phyloP scores from a whole-genome alignment of 73 alveolate genomes.

The Paramecium bursaria region DNA sequence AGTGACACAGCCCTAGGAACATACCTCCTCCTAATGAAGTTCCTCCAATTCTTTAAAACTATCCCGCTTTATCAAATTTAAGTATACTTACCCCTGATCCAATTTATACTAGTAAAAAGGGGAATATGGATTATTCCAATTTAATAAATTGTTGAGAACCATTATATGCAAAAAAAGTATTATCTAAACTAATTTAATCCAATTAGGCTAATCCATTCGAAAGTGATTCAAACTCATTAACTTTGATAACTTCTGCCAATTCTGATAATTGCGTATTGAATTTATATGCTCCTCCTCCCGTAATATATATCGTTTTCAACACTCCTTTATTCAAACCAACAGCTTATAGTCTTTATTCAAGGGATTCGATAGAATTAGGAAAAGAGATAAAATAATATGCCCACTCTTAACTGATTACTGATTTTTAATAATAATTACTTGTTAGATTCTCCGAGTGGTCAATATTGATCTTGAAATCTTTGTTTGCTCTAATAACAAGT shows the following conservation, averaged over 20 bases:
- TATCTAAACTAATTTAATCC: slow-evolving; percentile 9
- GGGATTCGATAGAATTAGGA: not conserved
- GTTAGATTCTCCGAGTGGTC: slow-evolving; percentile 23
- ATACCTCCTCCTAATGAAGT: slow-evolving; percentile 70
- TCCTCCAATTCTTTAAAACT: slow-evolving; percentile 58
- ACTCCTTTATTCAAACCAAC: slow-evolving; percentile 18
- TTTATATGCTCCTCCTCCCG: slow-evolving; percentile 71
- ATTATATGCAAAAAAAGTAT: slow-evolving; percentile 46
- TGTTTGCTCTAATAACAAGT: slow-evolving; percentile 50
- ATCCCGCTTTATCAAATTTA: slow-evolving; percentile 61
- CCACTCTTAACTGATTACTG: slow-evolving; percentile 36
- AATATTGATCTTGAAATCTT: not conserved
- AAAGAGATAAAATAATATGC: not conserved
- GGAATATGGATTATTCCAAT: slow-evolving; percentile 47
- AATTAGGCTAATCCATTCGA: slow-evolving; percentile 46
- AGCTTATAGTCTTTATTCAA: not conserved
- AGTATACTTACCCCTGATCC: slow-evolving; percentile 69
- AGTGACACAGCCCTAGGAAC: slow-evolving; percentile 65
- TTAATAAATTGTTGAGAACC: slow-evolving; percentile 33
- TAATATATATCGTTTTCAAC: slow-evolving; percentile 54
- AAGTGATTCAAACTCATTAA: slow-evolving; percentile 63
- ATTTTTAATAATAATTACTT: slow-evolving; percentile 17
- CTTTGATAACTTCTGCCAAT: slow-evolving; percentile 36
- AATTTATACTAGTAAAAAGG: slow-evolving; percentile 59
- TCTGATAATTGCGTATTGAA: slow-evolving; percentile 31